Conservation (phyloP, 176 grass and related monocot species). For the Tuctoria greenei region DNA sequence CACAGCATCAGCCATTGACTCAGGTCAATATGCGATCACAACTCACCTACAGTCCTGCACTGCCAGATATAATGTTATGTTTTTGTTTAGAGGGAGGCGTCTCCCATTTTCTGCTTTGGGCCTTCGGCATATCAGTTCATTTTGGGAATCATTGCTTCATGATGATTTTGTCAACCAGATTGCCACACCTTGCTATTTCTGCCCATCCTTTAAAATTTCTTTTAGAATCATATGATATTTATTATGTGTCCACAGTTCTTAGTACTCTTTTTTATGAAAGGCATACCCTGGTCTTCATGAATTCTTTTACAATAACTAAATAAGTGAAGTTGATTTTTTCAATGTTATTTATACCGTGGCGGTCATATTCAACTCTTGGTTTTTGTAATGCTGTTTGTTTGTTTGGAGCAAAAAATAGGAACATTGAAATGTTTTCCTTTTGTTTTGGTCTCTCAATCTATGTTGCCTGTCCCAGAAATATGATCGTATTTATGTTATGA, state of each 20-base stretch:
- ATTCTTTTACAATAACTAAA: not conserved
- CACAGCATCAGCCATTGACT: constrained; percentile 57
- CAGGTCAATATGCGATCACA: constrained; percentile 53
- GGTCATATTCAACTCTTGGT: not conserved
- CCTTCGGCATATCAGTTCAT: not conserved
- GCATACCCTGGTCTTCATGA: not conserved
- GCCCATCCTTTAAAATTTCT: not conserved
- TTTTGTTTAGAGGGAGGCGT: not conserved
- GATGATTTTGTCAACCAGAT: not conserved
- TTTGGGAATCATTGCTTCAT: not conserved
- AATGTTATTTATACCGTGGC: not conserved
- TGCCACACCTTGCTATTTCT: not conserved
- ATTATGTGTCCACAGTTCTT: not conserved
- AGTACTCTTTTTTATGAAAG: not conserved
- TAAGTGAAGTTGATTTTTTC: not conserved
- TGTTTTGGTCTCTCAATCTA: constrained; percentile 1
- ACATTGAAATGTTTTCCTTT: not conserved
- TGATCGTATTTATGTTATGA: not conserved
- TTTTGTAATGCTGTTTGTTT: not conserved
- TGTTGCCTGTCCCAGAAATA: not conserved
- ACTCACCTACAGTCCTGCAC: not conserved
- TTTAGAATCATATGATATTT: not conserved
- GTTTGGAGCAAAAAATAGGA: constrained; percentile 9
- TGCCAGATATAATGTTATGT: not conserved
- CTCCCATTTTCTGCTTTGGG: not conserved